phyloP scores from a whole-genome alignment of 768 basidiomycete species.

The Boletus insuetus region DNA sequence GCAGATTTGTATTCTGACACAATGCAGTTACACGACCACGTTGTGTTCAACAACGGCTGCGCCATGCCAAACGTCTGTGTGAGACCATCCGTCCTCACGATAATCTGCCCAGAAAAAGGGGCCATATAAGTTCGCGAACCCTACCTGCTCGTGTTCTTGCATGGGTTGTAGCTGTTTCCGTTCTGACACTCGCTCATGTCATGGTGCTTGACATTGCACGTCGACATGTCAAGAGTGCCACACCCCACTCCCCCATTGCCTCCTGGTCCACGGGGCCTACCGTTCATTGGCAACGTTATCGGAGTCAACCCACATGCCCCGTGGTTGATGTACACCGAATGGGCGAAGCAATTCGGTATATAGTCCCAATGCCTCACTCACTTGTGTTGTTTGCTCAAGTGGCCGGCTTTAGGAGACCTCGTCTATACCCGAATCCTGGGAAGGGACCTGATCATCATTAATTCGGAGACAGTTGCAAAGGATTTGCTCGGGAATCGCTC shows the following conservation, averaged over 20 bases:
- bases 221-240: slow-evolving; percentile 4
- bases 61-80: too few relatives aligned
- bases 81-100: not conserved
- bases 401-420: slow-evolving; percentile 35
- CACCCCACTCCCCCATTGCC: slow-evolving; percentile 21
- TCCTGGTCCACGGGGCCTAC: slow-evolving; percentile 38
- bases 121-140: not conserved
- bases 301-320: slow-evolving; percentile 31
- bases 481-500: slow-evolving; percentile 50
- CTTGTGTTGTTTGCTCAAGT: not conserved
- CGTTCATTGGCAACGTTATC: slow-evolving; percentile 38
- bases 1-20: too few relatives aligned
- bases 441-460: slow-evolving; percentile 45
- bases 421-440: slow-evolving; percentile 48
- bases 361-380: not conserved
- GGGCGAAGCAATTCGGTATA: slow-evolving; percentile 36
- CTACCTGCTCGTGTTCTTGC: not conserved
- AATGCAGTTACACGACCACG: too few relatives aligned
- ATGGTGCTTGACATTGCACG: slow-evolving; percentile 8
- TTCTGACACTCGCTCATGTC: slow-evolving; percentile 4
- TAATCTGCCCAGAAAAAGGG: not conserved
- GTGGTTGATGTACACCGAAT: slow-evolving; percentile 39
- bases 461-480: slow-evolving; percentile 38
- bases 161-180: not conserved
- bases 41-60: too few relatives aligned